Percentiles rank a stretch among this genome's conserved stretches.
Conservation (phyloP, 2,329 filamentous ascomycete species). For the Mycosphaerella arachidis region DNA sequence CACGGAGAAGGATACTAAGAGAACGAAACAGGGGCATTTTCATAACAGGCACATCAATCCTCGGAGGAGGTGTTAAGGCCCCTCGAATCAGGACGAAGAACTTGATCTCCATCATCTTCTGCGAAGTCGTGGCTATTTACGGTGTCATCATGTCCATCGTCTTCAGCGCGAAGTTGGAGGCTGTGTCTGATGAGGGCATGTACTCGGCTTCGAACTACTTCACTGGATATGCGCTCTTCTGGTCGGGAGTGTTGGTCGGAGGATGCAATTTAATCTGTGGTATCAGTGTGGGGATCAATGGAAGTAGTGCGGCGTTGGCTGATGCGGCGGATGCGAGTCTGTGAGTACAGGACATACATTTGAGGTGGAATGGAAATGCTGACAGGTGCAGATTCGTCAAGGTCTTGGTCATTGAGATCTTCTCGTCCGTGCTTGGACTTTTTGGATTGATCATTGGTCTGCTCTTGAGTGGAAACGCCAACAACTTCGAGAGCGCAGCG, state of each 20-base stretch:
- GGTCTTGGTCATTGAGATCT: constrained; percentile 98
- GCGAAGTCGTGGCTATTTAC: constrained; percentile 99
- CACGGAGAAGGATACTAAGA: constrained; percentile 17
- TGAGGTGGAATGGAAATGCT: constrained; percentile 1
- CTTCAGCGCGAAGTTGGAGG: constrained; percentile 81
- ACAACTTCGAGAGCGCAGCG: constrained; percentile 54
- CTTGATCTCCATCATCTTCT: constrained; percentile 99
- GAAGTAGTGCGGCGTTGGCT: constrained; percentile 89
- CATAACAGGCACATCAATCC: constrained; percentile 94
- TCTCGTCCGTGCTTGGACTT: constrained; percentile 92
- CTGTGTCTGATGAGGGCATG: constrained; percentile 59
- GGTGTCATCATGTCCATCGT: constrained; percentile 99
- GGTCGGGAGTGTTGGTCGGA: constrained; percentile 90
- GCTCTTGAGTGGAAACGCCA: constrained; percentile 77
- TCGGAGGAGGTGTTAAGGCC: constrained; percentile 93
- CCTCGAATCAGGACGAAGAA: constrained; percentile 99
- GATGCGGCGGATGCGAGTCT: constrained; percentile 89
- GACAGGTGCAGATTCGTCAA: constrained; percentile 74
- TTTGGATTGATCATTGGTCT: constrained; percentile 96
- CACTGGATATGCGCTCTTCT: constrained; percentile 92
- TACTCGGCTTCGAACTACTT: constrained; percentile 81
- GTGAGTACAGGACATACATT: constrained; percentile 50
- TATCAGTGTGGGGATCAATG: constrained; percentile 95
- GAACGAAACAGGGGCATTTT: constrained; percentile 77
- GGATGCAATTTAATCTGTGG: constrained; percentile 95